Conservation (phyloP, 192 early-diverging fungal species). For the Rhizophagus clarus region DNA sequence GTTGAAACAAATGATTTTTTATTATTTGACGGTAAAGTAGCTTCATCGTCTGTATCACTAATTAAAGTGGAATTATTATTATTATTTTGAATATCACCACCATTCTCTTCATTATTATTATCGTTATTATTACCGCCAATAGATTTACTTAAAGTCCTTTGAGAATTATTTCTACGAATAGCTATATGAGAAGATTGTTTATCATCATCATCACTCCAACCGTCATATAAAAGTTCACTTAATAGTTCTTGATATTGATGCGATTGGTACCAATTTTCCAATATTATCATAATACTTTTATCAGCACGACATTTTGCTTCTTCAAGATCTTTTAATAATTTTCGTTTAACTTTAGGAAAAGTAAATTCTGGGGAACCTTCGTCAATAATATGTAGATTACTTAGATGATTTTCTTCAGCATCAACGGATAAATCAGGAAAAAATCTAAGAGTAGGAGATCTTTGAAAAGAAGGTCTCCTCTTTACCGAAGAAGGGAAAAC, state of each 20-base stretch:
- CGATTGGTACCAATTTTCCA: conserved; percentile 27
- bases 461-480: conserved; percentile 28
- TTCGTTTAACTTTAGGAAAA: conserved; percentile 32
- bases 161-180: conserved; percentile 8
- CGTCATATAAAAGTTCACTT: conserved; percentile 31
- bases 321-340: conserved; percentile 33
- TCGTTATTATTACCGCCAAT: background rate
- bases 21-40: background rate
- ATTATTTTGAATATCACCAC: background rate
- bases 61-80: background rate
- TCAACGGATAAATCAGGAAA: conserved; percentile 28
- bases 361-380: conserved; percentile 28
- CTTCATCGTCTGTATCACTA: conserved; percentile 34
- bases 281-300: conserved; percentile 2
- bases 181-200: conserved; percentile 14
- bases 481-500: conserved; percentile 14
- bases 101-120: background rate
- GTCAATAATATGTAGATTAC: conserved; percentile 30
- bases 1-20: background rate
- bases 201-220: conserved; percentile 33
- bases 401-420: conserved; percentile 32
- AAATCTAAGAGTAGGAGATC: conserved; percentile 22
- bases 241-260: conserved; percentile 33
- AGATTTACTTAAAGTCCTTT: conserved; percentile 10
- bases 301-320: conserved; percentile 28